phyloP scores from a whole-genome alignment of 768 basidiomycete genomes.

The Suillus tomentosus region DNA sequence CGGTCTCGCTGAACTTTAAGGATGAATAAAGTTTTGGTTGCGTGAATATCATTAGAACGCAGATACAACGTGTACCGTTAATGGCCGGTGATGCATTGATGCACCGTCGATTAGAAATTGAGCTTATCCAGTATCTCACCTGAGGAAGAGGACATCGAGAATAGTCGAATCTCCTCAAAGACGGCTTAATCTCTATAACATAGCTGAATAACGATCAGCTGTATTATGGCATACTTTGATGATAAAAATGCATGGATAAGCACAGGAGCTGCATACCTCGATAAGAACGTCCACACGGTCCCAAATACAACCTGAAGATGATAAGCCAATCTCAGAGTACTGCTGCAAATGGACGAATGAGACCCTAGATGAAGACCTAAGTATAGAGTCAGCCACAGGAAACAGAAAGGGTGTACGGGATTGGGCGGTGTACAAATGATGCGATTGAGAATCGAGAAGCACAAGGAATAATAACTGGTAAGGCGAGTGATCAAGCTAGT shows the following conservation, averaged over 20 bases:
- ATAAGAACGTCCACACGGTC: background rate
- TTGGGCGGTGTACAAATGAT: background rate
- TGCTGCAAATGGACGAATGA: background rate
- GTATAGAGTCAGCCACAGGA: background rate
- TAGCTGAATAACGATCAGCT: too few relatives aligned
- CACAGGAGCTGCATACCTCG: background rate
- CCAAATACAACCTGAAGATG: background rate
- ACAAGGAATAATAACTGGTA: background rate
- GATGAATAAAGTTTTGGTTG: conserved; percentile 31
- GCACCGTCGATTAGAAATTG: background rate
- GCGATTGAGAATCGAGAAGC: background rate
- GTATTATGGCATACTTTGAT: background rate
- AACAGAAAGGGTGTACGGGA: background rate
- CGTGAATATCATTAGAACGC: background rate
- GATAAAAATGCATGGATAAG: background rate
- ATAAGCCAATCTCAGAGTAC: background rate
- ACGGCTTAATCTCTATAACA: background rate
- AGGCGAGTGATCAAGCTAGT: background rate
- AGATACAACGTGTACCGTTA: background rate
- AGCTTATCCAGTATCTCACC: background rate
- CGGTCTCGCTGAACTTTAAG: conserved; percentile 77
- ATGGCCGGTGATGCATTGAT: too few relatives aligned
- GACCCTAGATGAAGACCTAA: background rate
- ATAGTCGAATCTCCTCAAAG: background rate
- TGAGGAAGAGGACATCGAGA: background rate